These are phyloP conservation scores for Aspergillus fumigatiaffinis DNA, from an alignment of 2,329 filamentous ascomycete genomes.

Conservation along the genomic window DNA sequence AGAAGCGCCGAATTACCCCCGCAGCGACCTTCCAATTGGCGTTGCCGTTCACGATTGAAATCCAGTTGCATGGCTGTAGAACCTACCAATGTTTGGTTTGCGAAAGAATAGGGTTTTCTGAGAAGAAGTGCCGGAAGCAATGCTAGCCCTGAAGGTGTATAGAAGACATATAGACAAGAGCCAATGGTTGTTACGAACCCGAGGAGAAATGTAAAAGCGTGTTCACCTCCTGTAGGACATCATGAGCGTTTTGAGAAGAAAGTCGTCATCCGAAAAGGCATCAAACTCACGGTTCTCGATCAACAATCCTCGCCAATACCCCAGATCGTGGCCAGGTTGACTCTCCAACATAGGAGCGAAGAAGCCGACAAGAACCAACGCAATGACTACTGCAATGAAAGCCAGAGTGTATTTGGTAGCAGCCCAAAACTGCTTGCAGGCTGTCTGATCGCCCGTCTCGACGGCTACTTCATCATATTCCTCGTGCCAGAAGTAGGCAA, in stretches of 20 bases:
- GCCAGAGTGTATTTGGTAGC: slow-evolving; percentile 86
- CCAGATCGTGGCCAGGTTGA: slow-evolving; percentile 66
- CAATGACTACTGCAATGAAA: slow-evolving; percentile 69
- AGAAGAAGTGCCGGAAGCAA: slow-evolving; percentile 86
- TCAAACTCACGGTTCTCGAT: slow-evolving; percentile 66
- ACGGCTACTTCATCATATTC: slow-evolving; percentile 91
- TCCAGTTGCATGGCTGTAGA: slow-evolving; percentile 77
- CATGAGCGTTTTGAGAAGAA: background rate
- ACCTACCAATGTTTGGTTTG: slow-evolving; percentile 71
- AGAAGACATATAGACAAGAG: slow-evolving; percentile 78
- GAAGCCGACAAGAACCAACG: slow-evolving; percentile 88
- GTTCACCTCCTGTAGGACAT: slow-evolving; percentile 65
- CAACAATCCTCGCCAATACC: slow-evolving; percentile 85
- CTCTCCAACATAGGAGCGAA: slow-evolving; percentile 79
- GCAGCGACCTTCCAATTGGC: slow-evolving; percentile 83
- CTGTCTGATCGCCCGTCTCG: slow-evolving; percentile 71
- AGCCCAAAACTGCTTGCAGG: slow-evolving; percentile 69
- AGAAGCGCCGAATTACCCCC: slow-evolving; percentile 70
- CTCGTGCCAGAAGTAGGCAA: slow-evolving; percentile 97
- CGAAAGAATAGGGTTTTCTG: slow-evolving; percentile 83
- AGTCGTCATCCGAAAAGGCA: background rate
- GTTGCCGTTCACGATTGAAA: slow-evolving; percentile 83
- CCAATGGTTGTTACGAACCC: slow-evolving; percentile 86
- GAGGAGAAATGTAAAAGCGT: slow-evolving; percentile 82
- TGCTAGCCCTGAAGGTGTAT: slow-evolving; percentile 84